Percentiles rank a stretch among this genome's conserved stretches.
phyloP scores from a whole-genome alignment of 2,329 filamentous ascomycete species.

The Zymoseptoria crescenta region DNA sequence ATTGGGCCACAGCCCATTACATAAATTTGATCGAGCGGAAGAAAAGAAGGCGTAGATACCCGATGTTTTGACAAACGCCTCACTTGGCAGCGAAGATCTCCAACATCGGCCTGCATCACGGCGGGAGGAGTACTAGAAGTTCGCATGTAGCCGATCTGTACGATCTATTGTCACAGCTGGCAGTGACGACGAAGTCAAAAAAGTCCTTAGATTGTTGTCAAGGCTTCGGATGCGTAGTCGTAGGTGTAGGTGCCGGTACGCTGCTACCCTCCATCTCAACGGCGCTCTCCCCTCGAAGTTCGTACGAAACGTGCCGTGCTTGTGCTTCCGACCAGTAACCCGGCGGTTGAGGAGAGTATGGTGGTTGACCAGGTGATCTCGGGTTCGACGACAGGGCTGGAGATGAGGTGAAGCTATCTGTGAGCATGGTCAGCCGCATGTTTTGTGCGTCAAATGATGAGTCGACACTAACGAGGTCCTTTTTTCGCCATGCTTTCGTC shows the following conservation, averaged over 20 bases:
- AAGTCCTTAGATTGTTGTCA: neutral
- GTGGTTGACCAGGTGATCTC: slow-evolving; percentile 4
- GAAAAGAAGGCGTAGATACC: neutral
- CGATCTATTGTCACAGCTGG: too few relatives aligned
- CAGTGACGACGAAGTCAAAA: too few relatives aligned
- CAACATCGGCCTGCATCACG: too few relatives aligned
- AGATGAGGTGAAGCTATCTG: slow-evolving; percentile 3
- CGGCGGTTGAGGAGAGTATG: slow-evolving; percentile 7
- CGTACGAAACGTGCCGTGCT: slow-evolving; percentile 3
- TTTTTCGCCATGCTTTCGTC: slow-evolving; percentile 3
- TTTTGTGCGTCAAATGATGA: neutral
- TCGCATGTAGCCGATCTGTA: too few relatives aligned
- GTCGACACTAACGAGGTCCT: neutral
- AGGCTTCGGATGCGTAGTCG: neutral
- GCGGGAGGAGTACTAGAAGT: too few relatives aligned
- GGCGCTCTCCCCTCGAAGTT: slow-evolving; percentile 6
- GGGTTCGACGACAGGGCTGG: slow-evolving; percentile 7
- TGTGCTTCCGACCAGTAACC: slow-evolving; percentile 6
- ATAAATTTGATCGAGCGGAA: neutral
- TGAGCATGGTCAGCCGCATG: neutral
- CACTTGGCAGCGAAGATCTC: too few relatives aligned
- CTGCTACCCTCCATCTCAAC: slow-evolving; percentile 8
- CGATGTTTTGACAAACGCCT: neutral
- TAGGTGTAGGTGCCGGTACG: neutral
- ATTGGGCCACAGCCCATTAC: neutral